These are phyloP conservation scores for Nannochloropsis oceanica DNA, from an alignment of 108 stramenopile genomes.

Conservation along the genomic window DNA sequence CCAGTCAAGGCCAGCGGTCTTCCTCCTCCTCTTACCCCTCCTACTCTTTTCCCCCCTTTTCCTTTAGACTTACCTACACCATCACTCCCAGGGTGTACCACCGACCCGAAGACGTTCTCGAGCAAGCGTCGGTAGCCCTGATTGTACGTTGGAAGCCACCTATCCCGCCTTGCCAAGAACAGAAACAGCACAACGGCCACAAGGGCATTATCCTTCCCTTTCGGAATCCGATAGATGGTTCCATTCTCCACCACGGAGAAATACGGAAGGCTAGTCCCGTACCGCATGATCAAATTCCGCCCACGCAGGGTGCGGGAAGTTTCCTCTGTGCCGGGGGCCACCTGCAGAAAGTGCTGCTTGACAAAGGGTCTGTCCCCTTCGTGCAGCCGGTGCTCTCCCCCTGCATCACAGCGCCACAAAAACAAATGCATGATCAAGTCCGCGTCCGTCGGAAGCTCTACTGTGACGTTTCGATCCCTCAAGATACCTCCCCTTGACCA, in stretches of 20 bases:
- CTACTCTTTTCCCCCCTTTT: background rate
- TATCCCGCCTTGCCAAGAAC: background rate
- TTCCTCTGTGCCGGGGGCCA: background rate
- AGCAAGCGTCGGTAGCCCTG: background rate
- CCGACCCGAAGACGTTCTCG: background rate
- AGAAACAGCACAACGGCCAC: background rate
- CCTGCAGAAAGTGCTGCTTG: background rate
- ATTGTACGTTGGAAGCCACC: background rate
- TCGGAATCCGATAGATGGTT: background rate
- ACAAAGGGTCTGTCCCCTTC: background rate
- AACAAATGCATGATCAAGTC: background rate
- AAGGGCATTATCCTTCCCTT: background rate
- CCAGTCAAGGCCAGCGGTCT: background rate
- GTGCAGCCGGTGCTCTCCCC: background rate
- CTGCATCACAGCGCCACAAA: background rate
- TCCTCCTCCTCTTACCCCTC: background rate
- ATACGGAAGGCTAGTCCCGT: background rate
- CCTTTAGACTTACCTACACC: background rate
- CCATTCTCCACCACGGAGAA: background rate
- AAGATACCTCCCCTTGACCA: background rate
- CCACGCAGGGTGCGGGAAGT: background rate
- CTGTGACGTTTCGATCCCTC: background rate
- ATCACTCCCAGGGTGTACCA: background rate
- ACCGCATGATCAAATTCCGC: background rate
- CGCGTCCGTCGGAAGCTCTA: background rate